These are phyloP conservation scores for Kluyveromyces starmeri DNA, from an alignment of 805 yeast genomes.

Conservation along the genomic window DNA sequence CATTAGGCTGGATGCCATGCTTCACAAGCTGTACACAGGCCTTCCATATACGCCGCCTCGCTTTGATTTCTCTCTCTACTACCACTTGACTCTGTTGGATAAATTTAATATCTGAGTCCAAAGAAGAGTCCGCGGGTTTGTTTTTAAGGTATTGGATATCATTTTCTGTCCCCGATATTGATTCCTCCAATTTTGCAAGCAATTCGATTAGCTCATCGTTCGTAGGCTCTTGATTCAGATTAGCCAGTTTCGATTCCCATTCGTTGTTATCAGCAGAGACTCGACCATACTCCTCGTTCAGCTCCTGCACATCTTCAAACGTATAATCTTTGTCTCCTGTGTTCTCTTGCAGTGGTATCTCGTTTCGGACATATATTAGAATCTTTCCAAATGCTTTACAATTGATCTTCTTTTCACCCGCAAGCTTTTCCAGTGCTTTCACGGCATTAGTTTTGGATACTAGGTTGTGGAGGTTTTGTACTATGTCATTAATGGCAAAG, in stretches of 20 bases:
- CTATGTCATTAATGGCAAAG: slow-evolving; percentile 38
- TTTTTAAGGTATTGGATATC: slow-evolving; percentile 8
- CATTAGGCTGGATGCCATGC: slow-evolving; percentile 19
- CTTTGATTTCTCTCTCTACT: slow-evolving; percentile 13
- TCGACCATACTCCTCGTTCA: slow-evolving; percentile 18
- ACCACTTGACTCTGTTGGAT: slow-evolving; percentile 9
- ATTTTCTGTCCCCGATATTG: slow-evolving; percentile 7
- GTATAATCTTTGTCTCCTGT: slow-evolving; percentile 10
- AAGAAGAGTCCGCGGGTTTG: slow-evolving; percentile 12
- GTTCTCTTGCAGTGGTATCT: slow-evolving; percentile 16
- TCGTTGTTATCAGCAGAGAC: slow-evolving; percentile 14
- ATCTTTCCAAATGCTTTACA: slow-evolving; percentile 38
- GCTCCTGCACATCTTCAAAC: slow-evolving; percentile 15
- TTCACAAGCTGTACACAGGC: slow-evolving; percentile 16
- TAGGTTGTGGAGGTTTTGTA: slow-evolving; percentile 36
- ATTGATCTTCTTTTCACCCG: slow-evolving; percentile 27
- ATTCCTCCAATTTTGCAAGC: slow-evolving; percentile 6
- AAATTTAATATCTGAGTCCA: slow-evolving; percentile 10
- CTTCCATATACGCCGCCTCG: slow-evolving; percentile 14
- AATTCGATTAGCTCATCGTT: slow-evolving; percentile 10
- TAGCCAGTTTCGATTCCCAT: slow-evolving; percentile 8
- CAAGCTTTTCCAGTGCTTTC: slow-evolving; percentile 32
- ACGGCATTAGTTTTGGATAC: slow-evolving; percentile 29
- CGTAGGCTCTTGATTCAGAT: slow-evolving; percentile 12
- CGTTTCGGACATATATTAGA: slow-evolving; percentile 35